Percentiles rank a stretch among this genome's conserved stretches.
phyloP scores from a whole-genome alignment of 2,329 filamentous ascomycete species.

The Fusarium avenaceum region DNA sequence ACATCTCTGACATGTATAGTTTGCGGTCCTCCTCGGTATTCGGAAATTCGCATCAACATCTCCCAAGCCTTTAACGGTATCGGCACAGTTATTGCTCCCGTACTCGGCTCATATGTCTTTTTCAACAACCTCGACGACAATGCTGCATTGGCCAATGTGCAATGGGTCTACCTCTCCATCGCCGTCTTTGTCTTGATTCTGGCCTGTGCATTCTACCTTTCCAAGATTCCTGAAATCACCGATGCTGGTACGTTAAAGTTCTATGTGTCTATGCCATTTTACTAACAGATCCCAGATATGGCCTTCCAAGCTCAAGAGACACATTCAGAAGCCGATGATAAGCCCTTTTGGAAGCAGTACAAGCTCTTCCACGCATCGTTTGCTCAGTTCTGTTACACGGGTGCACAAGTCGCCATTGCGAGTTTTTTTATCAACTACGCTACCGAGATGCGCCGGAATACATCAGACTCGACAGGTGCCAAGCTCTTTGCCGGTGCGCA shows the following conservation, averaged over 20 bases:
- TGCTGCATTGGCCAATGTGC: slow-evolving; percentile 73
- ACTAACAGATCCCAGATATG: slow-evolving; percentile 67
- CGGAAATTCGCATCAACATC: slow-evolving; percentile 80
- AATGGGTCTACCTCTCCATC: slow-evolving; percentile 83
- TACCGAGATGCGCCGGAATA: slow-evolving; percentile 69
- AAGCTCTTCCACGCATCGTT: slow-evolving; percentile 81
- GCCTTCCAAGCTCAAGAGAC: slow-evolving; percentile 68
- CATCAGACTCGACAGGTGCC: slow-evolving; percentile 66
- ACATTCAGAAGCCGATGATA: slow-evolving; percentile 67
- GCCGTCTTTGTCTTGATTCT: slow-evolving; percentile 78
- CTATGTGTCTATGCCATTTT: accelerated
- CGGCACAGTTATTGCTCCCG: slow-evolving; percentile 78
- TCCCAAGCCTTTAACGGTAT: slow-evolving; percentile 84
- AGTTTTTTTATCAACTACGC: slow-evolving; percentile 81
- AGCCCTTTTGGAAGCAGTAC: slow-evolving; percentile 78
- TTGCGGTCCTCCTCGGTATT: slow-evolving; percentile 74
- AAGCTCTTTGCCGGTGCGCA: slow-evolving; percentile 82
- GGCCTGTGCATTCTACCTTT: slow-evolving; percentile 75
- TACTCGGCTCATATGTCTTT: slow-evolving; percentile 80
- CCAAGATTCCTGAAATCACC: slow-evolving; percentile 79
- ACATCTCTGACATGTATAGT: slow-evolving; percentile 42
- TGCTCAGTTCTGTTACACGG: slow-evolving; percentile 84
- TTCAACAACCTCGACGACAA: slow-evolving; percentile 73
- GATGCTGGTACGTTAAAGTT: slow-evolving; percentile 53
- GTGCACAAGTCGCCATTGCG: slow-evolving; percentile 76